These are phyloP conservation scores for Penicillium sp. DNA, from an alignment of 2,329 filamentous ascomycete species.

Conservation along the genomic window DNA sequence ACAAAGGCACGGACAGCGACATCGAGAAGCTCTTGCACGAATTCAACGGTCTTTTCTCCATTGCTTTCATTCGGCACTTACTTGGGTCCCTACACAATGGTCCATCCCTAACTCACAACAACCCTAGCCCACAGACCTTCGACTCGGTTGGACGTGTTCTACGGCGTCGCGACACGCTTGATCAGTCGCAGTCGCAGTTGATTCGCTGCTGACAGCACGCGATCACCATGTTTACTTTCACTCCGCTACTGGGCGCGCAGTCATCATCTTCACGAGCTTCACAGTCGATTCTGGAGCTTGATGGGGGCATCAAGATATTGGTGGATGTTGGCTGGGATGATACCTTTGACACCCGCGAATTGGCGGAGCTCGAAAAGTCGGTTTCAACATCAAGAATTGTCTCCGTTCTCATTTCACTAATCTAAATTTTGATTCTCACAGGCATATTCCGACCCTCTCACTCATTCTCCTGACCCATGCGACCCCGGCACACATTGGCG, in stretches of 20 bases:
- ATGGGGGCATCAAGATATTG: conserved; percentile 93
- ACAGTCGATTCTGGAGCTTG: conserved; percentile 93
- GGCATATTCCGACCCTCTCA: conserved; percentile 87
- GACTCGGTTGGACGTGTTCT: not conserved
- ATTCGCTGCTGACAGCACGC: conserved; percentile 12
- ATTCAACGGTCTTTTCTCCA: not conserved
- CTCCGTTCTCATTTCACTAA: not conserved
- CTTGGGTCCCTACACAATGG: not conserved
- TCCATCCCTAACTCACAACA: not conserved
- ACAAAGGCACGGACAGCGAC: conserved; percentile 6
- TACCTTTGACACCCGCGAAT: conserved; percentile 76
- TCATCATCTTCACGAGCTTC: conserved; percentile 77
- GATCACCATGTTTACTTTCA: conserved; percentile 86
- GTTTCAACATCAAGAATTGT: conserved; percentile 16
- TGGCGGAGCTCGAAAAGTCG: conserved; percentile 88
- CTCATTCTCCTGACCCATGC: conserved; percentile 93
- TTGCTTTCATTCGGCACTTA: not conserved
- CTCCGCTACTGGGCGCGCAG: conserved; percentile 85
- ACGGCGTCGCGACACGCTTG: conserved; percentile 7
- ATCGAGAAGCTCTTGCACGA: not conserved
- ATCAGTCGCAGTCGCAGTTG: conserved; percentile 6
- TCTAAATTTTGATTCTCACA: conserved; percentile 35
- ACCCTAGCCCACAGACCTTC: not conserved
- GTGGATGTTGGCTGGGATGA: conserved; percentile 97
- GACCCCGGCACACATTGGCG: conserved; percentile 85